phyloP scores from a whole-genome alignment of 495 filamentous ascomycete genomes.

The Chlorociboria aeruginascens region DNA sequence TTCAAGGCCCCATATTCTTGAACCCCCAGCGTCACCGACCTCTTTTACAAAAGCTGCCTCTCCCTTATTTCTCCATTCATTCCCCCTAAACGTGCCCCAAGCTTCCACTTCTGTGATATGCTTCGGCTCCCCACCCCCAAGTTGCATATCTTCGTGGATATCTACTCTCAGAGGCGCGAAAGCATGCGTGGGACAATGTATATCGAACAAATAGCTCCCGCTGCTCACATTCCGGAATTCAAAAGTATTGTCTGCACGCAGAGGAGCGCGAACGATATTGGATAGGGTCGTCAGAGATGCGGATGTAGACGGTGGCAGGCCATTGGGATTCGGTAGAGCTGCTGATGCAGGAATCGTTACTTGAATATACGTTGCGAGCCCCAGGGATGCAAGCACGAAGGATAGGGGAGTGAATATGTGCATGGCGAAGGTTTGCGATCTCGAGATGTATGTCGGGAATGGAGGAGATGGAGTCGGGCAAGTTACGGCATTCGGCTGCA shows the following conservation, averaged over 20 bases:
- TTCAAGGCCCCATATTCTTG: slow-evolving; percentile 33
- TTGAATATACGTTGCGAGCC: slow-evolving; percentile 25
- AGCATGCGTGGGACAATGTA: slow-evolving; percentile 57
- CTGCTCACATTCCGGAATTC: slow-evolving; percentile 53
- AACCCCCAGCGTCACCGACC: slow-evolving; percentile 5
- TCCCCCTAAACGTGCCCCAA: slow-evolving; percentile 81
- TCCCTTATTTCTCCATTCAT: slow-evolving; percentile 77
- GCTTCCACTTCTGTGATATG: slow-evolving; percentile 37
- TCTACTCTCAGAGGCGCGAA: slow-evolving; percentile 73
- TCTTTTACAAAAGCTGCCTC: slow-evolving; percentile 35
- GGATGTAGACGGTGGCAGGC: slow-evolving; percentile 55
- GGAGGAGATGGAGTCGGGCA: background rate
- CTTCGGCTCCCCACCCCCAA: slow-evolving; percentile 30
- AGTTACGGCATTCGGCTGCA: background rate
- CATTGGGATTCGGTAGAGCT: slow-evolving; percentile 39
- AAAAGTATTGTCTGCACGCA: slow-evolving; percentile 56
- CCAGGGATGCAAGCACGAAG: slow-evolving; percentile 12
- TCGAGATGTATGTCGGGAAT: background rate
- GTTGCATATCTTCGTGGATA: slow-evolving; percentile 36
- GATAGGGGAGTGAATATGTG: slow-evolving; percentile 14
- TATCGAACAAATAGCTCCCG: slow-evolving; percentile 68
- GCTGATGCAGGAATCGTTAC: slow-evolving; percentile 36
- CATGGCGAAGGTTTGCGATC: slow-evolving; percentile 12
- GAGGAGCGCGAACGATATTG: slow-evolving; percentile 36
- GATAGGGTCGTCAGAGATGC: slow-evolving; percentile 51